Conservation (phyloP, 176 grass and related monocot species). For the maize (Zea mays) region DNA sequence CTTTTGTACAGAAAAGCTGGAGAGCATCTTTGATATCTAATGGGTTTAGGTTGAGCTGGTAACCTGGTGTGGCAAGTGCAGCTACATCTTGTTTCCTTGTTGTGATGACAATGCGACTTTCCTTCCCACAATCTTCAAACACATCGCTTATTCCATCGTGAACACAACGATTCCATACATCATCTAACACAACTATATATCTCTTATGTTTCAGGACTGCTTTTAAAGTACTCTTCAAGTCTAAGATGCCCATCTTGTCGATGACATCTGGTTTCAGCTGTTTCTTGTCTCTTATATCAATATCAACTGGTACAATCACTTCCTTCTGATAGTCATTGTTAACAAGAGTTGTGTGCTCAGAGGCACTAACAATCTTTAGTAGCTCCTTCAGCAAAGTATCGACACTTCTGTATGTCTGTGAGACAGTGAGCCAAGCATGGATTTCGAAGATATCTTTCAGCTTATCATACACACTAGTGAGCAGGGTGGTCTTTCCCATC, state of each 20-base stretch:
- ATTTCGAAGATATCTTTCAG: neutral
- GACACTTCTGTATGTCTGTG: constrained; percentile 5
- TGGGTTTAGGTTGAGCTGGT: neutral
- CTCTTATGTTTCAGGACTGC: neutral
- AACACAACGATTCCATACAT: neutral
- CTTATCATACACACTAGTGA: constrained; percentile 4
- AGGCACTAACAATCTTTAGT: neutral
- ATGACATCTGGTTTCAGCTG: neutral
- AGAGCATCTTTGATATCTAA: neutral
- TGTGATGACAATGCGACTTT: neutral
- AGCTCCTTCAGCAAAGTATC: constrained; percentile 20
- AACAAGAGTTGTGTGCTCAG: neutral
- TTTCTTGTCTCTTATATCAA: neutral
- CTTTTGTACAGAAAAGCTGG: neutral
- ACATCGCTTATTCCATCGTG: neutral
- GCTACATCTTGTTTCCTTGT: neutral
- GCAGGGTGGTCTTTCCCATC: constrained; percentile 36
- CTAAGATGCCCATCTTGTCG: neutral
- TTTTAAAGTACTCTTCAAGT: neutral
- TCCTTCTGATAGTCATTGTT: neutral
- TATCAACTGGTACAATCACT: neutral
- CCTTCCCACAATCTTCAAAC: neutral
- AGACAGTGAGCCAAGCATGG: constrained; percentile 6
- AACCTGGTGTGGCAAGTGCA: neutral
- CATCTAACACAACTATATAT: neutral